Evolutionary conservation across 2,329 filamentous ascomycete genomes (phyloP).

Genomic region (Fusarium agapanthi): DNA sequence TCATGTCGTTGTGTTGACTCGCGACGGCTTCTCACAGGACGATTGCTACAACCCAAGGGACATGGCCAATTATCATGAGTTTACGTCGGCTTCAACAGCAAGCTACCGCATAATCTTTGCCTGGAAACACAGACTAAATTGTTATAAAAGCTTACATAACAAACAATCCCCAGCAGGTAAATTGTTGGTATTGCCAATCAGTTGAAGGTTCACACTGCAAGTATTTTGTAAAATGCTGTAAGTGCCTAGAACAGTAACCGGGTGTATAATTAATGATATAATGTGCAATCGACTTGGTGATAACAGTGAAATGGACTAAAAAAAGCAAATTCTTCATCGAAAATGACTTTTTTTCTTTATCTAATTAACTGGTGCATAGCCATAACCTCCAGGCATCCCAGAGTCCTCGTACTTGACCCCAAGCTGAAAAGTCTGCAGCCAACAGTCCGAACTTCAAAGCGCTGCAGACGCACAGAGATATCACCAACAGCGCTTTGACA

Average conservation of each 20-base stretch:
- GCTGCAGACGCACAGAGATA: not conserved
- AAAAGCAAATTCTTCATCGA: not conserved
- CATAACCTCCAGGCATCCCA: not conserved
- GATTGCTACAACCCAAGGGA: not conserved
- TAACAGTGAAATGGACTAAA: not conserved
- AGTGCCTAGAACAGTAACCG: not conserved
- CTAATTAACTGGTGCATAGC: no score
- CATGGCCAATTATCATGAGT: not conserved
- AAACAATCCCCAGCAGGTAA: not conserved
- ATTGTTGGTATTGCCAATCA: not conserved
- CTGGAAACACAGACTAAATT: not conserved
- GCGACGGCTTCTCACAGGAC: not conserved
- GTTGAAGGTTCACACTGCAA: not conserved
- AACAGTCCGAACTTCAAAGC: not conserved
- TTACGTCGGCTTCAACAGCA: not conserved
- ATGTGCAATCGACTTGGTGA: no score
- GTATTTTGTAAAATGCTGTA: not conserved
- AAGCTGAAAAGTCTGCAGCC: not conserved
- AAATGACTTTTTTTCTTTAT: not conserved
- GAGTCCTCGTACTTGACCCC: not conserved
- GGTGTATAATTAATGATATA: no score
- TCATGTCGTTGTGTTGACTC: slow-evolving; percentile 4
- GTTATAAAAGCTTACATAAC: not conserved
- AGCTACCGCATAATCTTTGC: not conserved
- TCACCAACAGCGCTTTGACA: not conserved